Evolutionary conservation across 2,329 filamentous ascomycete species (phyloP), one percentile per base, ranked within the genome.

Genomic region (Fusarium albidum): DNA sequence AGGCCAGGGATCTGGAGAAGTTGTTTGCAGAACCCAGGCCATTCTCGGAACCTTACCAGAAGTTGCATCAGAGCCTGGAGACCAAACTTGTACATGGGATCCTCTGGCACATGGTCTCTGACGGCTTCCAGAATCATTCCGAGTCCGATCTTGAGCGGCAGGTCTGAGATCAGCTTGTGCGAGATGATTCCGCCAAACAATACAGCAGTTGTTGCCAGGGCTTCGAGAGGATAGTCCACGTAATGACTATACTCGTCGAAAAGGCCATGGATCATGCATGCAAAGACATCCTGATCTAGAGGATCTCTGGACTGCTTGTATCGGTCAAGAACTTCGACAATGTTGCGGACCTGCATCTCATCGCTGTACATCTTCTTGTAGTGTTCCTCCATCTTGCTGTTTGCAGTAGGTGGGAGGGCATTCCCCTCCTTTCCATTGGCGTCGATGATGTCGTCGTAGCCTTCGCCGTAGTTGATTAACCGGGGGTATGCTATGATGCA

Each of bases 41-140:
- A 99, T 69, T 99, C 95, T 5, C 86, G 82, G 41, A 99, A 85
- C 33, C 95, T 86, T 32, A 85, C 82, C 49, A 92, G 87, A 47
- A 98, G 84, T 72, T 98, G 92, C 71, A 97, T 88, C 55, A 99
- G 82, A 13, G 95, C 95, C 71, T 99, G 95, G 11, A 99, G 82
- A 10, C 96, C 95, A 70, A 99, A 99, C 68, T 97, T 96, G 79
- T 95, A 98, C 95, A 99, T 98, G 1, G 91, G 87, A 55, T 93
- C 87, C 27, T 96, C 90, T 1, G 90, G 86, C 27, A 83, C 78
- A 67, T 95, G 91, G 59, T 96, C 92, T 60, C 91, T 84, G 18
- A 99, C 92, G 11, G 95, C 92, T 72, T 99, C 93, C n/a, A 98
- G 79, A 59, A 99, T 96, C 92, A 99, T 97, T 13, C 91, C 92